Percentiles rank a stretch among this genome's conserved stretches.
phyloP scores from a whole-genome alignment of 2,329 filamentous ascomycete genomes.

The Diplodia mutila region DNA sequence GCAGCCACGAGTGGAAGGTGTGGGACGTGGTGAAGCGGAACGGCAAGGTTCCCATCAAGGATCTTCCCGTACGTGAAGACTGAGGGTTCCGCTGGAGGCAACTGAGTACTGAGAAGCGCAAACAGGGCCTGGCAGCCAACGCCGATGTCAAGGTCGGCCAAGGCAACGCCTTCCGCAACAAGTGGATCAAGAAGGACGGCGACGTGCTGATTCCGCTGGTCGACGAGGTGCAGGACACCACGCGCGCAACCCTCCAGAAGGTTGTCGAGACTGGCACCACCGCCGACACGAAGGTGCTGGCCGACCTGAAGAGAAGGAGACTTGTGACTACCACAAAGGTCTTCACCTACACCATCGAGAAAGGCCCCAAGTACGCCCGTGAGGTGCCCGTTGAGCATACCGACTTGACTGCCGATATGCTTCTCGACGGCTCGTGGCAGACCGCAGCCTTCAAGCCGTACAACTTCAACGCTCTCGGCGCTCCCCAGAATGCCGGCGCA shows the following conservation, averaged over 20 bases:
- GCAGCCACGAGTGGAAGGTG: slow-evolving; percentile 56
- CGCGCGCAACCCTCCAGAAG: slow-evolving; percentile 72
- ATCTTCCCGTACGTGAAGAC: slow-evolving; percentile 46
- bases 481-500: slow-evolving; percentile 59
- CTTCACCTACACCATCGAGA: slow-evolving; percentile 79
- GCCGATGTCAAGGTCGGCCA: slow-evolving; percentile 86
- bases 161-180: slow-evolving; percentile 85
- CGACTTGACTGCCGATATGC: slow-evolving; percentile 92
- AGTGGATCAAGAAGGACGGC: slow-evolving; percentile 67
- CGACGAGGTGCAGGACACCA: slow-evolving; percentile 79
- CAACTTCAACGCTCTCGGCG: slow-evolving; percentile 74
- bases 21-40: slow-evolving; percentile 53
- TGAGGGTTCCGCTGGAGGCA: background rate
- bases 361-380: slow-evolving; percentile 85
- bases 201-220: slow-evolving; percentile 60
- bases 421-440: slow-evolving; percentile 87
- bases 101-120: slow-evolving; percentile 30
- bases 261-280: slow-evolving; percentile 73
- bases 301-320: slow-evolving; percentile 90
- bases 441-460: slow-evolving; percentile 84
- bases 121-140: slow-evolving; percentile 55
- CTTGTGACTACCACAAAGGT: slow-evolving; percentile 82
- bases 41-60: slow-evolving; percentile 52
- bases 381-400: slow-evolving; percentile 93
- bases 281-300: slow-evolving; percentile 73